These are phyloP conservation scores for Trametes villosa DNA, from an alignment of 768 basidiomycete genomes.

Conservation along the genomic window DNA sequence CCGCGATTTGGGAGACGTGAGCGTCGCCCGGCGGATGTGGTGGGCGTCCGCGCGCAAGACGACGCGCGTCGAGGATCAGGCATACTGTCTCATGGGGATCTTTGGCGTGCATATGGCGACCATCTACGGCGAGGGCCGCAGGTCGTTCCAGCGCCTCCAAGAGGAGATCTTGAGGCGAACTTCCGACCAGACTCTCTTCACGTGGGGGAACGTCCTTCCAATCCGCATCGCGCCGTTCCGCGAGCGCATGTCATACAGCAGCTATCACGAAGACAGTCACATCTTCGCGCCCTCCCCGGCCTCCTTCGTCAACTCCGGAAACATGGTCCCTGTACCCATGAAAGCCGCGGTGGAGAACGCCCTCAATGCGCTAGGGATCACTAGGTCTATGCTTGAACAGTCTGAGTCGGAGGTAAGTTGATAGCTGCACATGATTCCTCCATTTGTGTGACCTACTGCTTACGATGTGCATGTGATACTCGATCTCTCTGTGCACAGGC, in stretches of 20 bases:
- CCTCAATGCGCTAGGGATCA: slow-evolving; percentile 1
- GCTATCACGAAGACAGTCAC: slow-evolving; percentile 17
- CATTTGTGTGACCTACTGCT: too few relatives aligned
- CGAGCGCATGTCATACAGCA: slow-evolving; percentile 8
- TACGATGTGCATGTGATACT: background rate
- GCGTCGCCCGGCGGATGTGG: slow-evolving; percentile 22
- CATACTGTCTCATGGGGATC: slow-evolving; percentile 22
- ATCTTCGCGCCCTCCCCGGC: slow-evolving; percentile 21
- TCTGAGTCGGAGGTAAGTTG: too few relatives aligned
- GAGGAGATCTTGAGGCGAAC: slow-evolving; percentile 22
- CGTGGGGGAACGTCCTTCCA: slow-evolving; percentile 18
- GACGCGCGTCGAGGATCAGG: slow-evolving; percentile 21
- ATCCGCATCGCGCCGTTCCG: slow-evolving; percentile 9
- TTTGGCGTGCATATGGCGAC: slow-evolving; percentile 21
- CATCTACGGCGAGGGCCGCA: slow-evolving; percentile 17
- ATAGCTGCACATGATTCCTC: background rate
- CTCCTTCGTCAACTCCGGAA: slow-evolving; percentile 3
- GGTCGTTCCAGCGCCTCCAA: slow-evolving; percentile 17
- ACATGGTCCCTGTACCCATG: slow-evolving; percentile 11
- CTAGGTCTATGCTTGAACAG: background rate
- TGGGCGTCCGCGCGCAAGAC: slow-evolving; percentile 19
- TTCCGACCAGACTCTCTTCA: slow-evolving; percentile 20
- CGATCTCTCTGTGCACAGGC: background rate
- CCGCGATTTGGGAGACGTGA: slow-evolving; percentile 14
- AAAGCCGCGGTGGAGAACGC: slow-evolving; percentile 3